Conservation (phyloP, 2,329 filamentous ascomycete species). For the Calycina herbarum region DNA sequence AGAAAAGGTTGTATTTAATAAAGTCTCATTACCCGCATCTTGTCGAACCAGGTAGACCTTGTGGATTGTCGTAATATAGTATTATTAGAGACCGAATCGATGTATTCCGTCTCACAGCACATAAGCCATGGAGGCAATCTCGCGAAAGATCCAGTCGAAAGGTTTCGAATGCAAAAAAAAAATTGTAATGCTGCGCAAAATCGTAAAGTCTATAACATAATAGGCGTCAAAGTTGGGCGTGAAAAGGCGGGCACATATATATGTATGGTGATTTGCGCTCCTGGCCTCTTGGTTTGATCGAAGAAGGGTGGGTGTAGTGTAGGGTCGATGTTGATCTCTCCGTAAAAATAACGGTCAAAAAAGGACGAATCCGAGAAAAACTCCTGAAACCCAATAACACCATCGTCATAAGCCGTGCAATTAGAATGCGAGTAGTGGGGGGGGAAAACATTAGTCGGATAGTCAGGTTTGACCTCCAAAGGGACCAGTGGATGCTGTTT, state of each 20-base stretch:
- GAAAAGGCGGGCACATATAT: conserved; percentile 3
- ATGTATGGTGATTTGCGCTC: background rate
- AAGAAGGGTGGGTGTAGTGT: conserved; percentile 7
- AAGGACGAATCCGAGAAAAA: conserved; percentile 23
- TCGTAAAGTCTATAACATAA: conserved; percentile 33
- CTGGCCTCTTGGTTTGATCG: background rate
- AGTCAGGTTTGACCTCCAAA: conserved; percentile 21
- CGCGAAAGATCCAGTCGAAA: background rate
- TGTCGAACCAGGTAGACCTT: conserved; percentile 10
- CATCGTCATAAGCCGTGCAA: conserved; percentile 37
- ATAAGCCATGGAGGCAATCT: conserved; percentile 26
- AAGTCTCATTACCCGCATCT: background rate
- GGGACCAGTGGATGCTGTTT: conserved; percentile 53
- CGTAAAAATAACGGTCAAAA: conserved; percentile 7
- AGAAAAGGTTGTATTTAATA: conserved; percentile 16
- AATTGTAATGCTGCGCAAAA: conserved; percentile 24
- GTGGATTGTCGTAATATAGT: conserved; percentile 19
- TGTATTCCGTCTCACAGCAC: conserved; percentile 17
- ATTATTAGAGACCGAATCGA: conserved; percentile 25
- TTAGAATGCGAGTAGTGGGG: conserved; percentile 8
- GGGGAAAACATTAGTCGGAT: conserved; percentile 16
- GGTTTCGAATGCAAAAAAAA: conserved; percentile 19
- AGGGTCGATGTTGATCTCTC: conserved; percentile 3
- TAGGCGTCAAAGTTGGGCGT: conserved; percentile 25
- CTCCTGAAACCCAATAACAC: conserved; percentile 31